These are phyloP conservation scores for Agapanthus africanus DNA, from an alignment of 106 monocot species.

Conservation along the genomic window DNA sequence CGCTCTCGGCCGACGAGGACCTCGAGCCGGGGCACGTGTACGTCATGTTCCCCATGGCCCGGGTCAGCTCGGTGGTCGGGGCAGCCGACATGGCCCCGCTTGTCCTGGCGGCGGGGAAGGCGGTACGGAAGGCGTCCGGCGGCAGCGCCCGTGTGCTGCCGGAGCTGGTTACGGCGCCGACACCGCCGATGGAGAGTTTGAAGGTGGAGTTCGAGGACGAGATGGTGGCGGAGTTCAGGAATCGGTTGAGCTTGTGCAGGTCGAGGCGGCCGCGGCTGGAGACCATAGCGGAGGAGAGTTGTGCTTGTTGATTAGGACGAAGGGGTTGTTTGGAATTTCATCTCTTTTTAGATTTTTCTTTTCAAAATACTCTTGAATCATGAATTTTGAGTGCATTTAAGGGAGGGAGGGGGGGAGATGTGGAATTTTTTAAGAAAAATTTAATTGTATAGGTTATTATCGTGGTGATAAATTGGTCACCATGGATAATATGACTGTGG, in stretches of 20 bases:
- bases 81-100: slow-evolving; percentile 32
- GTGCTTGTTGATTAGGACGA: no score
- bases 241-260: slow-evolving; percentile 5
- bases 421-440: no score
- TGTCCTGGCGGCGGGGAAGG: slow-evolving; percentile 21
- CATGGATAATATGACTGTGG: no score
- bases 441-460: no score
- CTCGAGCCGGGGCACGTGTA: slow-evolving; percentile 44
- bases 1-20: slow-evolving; percentile 71
- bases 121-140: slow-evolving; percentile 8
- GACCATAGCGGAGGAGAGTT: slow-evolving; percentile 18
- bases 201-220: slow-evolving; percentile 1
- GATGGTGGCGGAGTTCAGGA: slow-evolving; percentile 4
- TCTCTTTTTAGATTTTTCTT: no score
- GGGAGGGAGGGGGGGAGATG: no score
- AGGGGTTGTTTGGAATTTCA: no score
- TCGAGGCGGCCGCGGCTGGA: slow-evolving; percentile 14
- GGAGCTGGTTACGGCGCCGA: not conserved
- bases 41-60: slow-evolving; percentile 51
- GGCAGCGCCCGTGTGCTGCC: slow-evolving; percentile 13
- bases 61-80: slow-evolving; percentile 32
- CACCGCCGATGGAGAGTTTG: not conserved
- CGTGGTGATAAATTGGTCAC: no score
- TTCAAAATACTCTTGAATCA: no score
- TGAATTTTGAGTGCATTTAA: no score